Base-by-base conservation (phyloP, 73 alveolate species). In the Diophrys sp. region DNA sequence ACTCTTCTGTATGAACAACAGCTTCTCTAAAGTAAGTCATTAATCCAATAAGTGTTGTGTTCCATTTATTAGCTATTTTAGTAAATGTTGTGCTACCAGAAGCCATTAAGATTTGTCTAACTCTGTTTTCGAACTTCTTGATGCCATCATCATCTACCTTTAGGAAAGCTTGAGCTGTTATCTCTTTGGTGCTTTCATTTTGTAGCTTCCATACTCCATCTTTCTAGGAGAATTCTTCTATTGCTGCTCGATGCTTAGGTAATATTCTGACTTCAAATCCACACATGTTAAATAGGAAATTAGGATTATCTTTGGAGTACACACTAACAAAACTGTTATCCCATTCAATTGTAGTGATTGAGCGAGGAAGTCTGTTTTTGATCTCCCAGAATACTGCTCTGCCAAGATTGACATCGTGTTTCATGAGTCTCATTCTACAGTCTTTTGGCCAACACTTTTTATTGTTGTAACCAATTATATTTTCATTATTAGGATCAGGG, bases 161-260 rank as follows among this genome's bases (percentile, higher is more conserved):
- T 54, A 98, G 83, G 81, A 95, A 95, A 31, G 99, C 99, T 90
- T 96, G 96, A 27, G 99, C 99, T 18, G 99, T 98, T 74, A 98
- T 97, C 82, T 98, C 99, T 86, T 98, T 98, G 29, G 99, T 96
- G 78, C 89, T 88, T 80, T 98, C 99, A 94, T 98, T 97, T 91
- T 98, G 97, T n/a, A 98, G 93, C 88, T 98, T 97, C 99, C 99
- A 98, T 72, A 97, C 99, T 56, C 99, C 99, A 92, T 98, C 99
- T 78, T 96, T 95, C 86, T 96, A 93, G 24, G 99, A 89, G 87
- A 98, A 96, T 79, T 95, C 99, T 73, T 96, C 98, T 76, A 85
- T 77, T 54, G 80, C 29, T 31, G 96, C 90, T 81, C 99, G 91
- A 76, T 87, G 83, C 89, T 98, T 96, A 23, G 99, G 99, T 44